Evolutionary conservation across 208 protist genomes (phyloP).

Genomic region (Crithidia thermophila): DNA sequence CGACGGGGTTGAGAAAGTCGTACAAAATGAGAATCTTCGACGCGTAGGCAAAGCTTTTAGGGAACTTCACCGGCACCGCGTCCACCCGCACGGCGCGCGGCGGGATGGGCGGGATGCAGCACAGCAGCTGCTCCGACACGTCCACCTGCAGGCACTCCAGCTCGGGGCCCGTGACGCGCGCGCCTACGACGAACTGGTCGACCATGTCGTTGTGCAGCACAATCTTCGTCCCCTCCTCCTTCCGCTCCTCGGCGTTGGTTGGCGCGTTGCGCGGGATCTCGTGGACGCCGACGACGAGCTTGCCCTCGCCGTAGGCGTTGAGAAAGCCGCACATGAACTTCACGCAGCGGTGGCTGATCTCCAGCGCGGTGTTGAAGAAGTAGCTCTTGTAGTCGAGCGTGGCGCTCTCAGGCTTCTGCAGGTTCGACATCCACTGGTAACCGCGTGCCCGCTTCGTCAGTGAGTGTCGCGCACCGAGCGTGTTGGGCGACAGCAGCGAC

Average conservation of each 20-base stretch:
- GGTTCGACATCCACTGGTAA: constrained; percentile 57
- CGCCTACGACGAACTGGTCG: constrained; percentile 68
- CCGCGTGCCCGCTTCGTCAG: not conserved
- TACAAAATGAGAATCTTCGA: constrained; percentile 53
- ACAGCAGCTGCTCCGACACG: constrained; percentile 52
- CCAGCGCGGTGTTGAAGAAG: constrained; percentile 53
- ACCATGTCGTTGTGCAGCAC: constrained; percentile 61
- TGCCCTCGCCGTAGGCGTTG: constrained; percentile 65
- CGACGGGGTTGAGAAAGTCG: constrained; percentile 24
- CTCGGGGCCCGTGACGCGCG: constrained; percentile 42
- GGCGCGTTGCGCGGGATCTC: constrained; percentile 49
- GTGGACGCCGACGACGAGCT: constrained; percentile 68
- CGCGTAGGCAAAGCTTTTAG: constrained; percentile 39
- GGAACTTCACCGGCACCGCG: constrained; percentile 56
- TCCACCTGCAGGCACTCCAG: constrained; percentile 51
- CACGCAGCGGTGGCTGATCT: constrained; percentile 64
- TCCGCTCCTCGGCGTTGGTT: constrained; percentile 33
- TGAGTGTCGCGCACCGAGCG: constrained; percentile 17
- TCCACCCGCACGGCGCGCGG: constrained; percentile 46
- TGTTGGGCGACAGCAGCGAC: constrained; percentile 15
- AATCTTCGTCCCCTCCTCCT: constrained; percentile 47
- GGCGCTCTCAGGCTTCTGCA: constrained; percentile 61
- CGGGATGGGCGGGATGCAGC: constrained; percentile 66
- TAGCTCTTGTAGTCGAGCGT: constrained; percentile 81
- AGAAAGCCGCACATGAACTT: constrained; percentile 81